Evolutionary conservation across 2,329 filamentous ascomycete species (phyloP).

Genomic region (Paracorniculantispora psalliotae): DNA sequence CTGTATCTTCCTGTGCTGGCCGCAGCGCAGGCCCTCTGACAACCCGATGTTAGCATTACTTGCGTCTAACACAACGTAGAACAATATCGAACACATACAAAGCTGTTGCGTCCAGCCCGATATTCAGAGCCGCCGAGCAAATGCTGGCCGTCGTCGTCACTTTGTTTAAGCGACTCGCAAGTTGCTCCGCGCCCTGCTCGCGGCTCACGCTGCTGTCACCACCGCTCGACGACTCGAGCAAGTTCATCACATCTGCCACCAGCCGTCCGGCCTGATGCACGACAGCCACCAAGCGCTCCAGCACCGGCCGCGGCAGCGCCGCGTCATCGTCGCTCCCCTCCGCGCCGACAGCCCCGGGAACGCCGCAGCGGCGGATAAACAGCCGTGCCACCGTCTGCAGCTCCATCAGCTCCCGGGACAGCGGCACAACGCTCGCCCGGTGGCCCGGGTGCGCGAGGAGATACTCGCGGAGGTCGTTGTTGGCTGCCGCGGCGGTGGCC

Average conservation of each 20-base stretch:
- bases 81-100: not conserved
- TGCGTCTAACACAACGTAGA: not conserved
- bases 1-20: constrained; percentile 11
- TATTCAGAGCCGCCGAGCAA: not conserved
- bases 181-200: not conserved
- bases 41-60: not conserved
- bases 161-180: not conserved
- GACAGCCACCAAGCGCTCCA: not conserved
- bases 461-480: constrained; percentile 22
- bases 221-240: not conserved
- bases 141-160: not conserved
- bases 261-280: not conserved
- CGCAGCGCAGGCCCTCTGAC: not conserved
- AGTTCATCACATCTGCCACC: not conserved
- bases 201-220: not conserved
- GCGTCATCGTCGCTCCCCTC: constrained; percentile 16
- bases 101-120: constrained; percentile 1
- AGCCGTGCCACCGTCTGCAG: constrained; percentile 23
- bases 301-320: constrained; percentile 15
- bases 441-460: constrained; percentile 21
- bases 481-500: constrained; percentile 16
- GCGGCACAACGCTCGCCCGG: constrained; percentile 20
- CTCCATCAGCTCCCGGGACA: constrained; percentile 25
- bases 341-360: constrained; percentile 15
- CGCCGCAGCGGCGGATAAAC: constrained; percentile 21